Conservation (phyloP, 352 stramenopile genomes). For the Hyaloperonospora arabidopsidis region DNA sequence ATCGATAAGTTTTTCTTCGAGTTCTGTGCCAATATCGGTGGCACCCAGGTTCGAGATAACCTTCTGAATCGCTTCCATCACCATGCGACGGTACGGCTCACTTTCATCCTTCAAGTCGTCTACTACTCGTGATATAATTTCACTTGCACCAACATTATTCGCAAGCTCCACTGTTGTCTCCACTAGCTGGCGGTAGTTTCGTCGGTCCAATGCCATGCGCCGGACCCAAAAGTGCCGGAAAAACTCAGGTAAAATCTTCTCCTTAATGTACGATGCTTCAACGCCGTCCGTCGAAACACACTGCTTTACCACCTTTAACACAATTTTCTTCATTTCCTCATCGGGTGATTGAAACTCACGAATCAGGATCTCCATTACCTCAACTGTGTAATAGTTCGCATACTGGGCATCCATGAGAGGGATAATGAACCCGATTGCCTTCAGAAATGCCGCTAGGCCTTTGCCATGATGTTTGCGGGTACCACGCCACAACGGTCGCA, state of each 20-base stretch:
- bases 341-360: conserved; percentile 98
- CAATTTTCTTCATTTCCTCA: conserved; percentile 99
- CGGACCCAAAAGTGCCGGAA: conserved; percentile 99
- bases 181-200: conserved; percentile 98
- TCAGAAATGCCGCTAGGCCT: conserved; percentile 96
- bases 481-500: conserved; percentile 96
- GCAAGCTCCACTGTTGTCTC: conserved; percentile 98
- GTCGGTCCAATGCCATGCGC: conserved; percentile 94
- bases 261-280: conserved; percentile 95
- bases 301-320: conserved; percentile 95
- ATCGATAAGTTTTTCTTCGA: conserved; percentile 99
- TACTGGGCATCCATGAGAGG: conserved; percentile 99
- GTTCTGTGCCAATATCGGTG: conserved; percentile 92
- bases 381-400: conserved; percentile 97
- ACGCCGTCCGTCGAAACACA: conserved; percentile 98
- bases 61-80: conserved; percentile 98
- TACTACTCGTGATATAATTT: conserved; percentile 96
- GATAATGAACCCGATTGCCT: conserved; percentile 99
- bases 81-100: conserved; percentile 98
- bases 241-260: conserved; percentile 97
- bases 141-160: conserved; percentile 98
- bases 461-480: conserved; percentile 97
- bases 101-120: conserved; percentile 99
- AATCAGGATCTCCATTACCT: conserved; percentile 99
- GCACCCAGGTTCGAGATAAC: conserved; percentile 96